Evolutionary conservation across 495 filamentous ascomycete species (phyloP), one percentile per base, ranked within the genome.

Genomic region (Penicillium roqueforti): DNA sequence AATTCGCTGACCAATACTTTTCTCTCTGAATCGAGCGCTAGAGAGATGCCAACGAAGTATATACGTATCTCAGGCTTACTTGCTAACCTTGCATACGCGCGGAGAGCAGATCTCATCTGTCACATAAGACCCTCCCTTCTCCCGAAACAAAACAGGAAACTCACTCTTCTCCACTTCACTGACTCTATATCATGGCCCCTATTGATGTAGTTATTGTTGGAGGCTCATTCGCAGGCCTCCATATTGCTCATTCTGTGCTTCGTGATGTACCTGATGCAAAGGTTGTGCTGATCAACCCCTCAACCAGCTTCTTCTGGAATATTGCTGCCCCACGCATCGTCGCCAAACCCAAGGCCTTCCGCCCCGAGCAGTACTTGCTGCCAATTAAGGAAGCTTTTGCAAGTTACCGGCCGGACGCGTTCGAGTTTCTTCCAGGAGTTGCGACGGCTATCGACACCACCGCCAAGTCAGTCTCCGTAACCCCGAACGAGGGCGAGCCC

Each of bases 171-270:
- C 43, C n/a, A 10, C 43, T 18, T 19, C 31, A 23, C 16, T 48
- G 32, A 43, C 37, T 19, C 18, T 20, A 34, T 36, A 56, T 19
- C 47, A 67, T 67, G 64, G 59, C 58, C 11, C 43, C 58, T 29
- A 58, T 47, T 47, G 65, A 59, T 20, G 44, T 90, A 46, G 71
- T 88, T n/a, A 72, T 91, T 38, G 75, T 89, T 10, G 87, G 87
- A 34, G 86, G 76, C 51, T 81, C 78, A 48, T 75, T 67, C 60
- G 77, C 78, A n/a, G 86, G 85, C 45, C 53, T 87, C 1, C 63
- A 68, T 16, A 65, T 83, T 37, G 80, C 84, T 4, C 83, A 88
- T 66, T 76, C 81, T 51, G 67, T 85, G 34, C 72, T 87, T 14
- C 73, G 76, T 43, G 70, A 80, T 58, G 74, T 75, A 18, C 55